Evolutionary conservation across 805 yeast species (phyloP).

Genomic region (Yamadazyma endophytica): DNA sequence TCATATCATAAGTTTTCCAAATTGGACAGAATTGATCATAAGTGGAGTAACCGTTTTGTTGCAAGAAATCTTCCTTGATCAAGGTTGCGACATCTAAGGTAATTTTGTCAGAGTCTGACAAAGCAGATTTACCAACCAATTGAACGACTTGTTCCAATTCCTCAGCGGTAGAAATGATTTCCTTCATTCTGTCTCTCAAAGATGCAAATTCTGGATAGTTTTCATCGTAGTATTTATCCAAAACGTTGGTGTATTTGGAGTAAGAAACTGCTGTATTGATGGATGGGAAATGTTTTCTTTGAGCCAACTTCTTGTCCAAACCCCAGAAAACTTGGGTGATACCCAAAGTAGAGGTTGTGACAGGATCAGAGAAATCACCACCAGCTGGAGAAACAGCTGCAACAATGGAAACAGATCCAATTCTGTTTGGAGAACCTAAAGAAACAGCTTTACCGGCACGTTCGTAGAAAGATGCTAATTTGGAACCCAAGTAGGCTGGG

Average conservation of each 20-base stretch:
- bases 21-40: slow-evolving; percentile 99
- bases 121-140: slow-evolving; percentile 96
- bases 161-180: slow-evolving; percentile 94
- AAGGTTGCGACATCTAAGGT: slow-evolving; percentile 88
- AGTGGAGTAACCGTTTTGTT: slow-evolving; percentile 97
- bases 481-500: slow-evolving; percentile 99
- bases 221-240: slow-evolving; percentile 78
- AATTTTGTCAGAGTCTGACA: slow-evolving; percentile 95
- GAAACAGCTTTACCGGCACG: slow-evolving; percentile 98
- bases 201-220: slow-evolving; percentile 89
- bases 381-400: slow-evolving; percentile 99
- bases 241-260: slow-evolving; percentile 89
- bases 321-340: slow-evolving; percentile 99
- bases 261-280: slow-evolving; percentile 94
- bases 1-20: slow-evolving; percentile 98
- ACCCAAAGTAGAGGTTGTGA: slow-evolving; percentile 96
- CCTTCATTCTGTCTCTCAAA: slow-evolving; percentile 88
- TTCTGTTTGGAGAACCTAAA: slow-evolving; percentile 93
- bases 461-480: slow-evolving; percentile 97
- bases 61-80: slow-evolving; percentile 96
- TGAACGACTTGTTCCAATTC: slow-evolving; percentile 99
- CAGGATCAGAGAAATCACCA: slow-evolving; percentile 99
- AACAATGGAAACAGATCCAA: slow-evolving; percentile 96
- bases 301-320: slow-evolving; percentile 96
- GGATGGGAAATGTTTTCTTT: slow-evolving; percentile 99